Conservation (phyloP, 2,329 filamentous ascomycete species). For the Calonectria fujianensis region DNA sequence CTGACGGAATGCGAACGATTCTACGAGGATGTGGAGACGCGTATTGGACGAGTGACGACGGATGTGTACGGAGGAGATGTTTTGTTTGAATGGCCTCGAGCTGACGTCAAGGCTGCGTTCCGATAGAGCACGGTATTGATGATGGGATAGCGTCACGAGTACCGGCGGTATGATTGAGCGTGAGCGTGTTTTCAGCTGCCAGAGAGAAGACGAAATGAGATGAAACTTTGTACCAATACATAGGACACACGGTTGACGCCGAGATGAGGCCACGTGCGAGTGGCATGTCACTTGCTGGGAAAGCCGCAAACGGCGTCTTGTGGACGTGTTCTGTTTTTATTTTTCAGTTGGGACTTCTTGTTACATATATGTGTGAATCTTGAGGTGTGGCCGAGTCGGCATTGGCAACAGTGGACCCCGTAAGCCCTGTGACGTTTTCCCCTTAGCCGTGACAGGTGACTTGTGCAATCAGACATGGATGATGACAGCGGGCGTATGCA, state of each 20-base stretch:
- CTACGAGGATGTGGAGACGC: slow-evolving; percentile 77
- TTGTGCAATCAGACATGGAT: background rate
- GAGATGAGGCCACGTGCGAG: slow-evolving; percentile 19
- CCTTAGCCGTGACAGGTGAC: background rate
- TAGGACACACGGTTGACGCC: slow-evolving; percentile 21
- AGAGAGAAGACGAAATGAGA: background rate
- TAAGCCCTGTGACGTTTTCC: background rate
- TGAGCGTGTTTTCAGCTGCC: slow-evolving; percentile 17
- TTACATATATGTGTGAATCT: slow-evolving; percentile 4
- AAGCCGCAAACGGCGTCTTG: slow-evolving; percentile 22
- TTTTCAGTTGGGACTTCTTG: background rate
- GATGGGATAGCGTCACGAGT: slow-evolving; percentile 6
- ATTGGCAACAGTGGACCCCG: background rate
- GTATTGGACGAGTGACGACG: slow-evolving; percentile 76
- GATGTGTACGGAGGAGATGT: slow-evolving; percentile 80
- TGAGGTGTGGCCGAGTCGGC: background rate
- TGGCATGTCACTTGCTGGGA: slow-evolving; percentile 22
- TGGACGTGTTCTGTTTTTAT: background rate
- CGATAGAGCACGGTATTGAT: slow-evolving; percentile 46
- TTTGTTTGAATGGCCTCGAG: slow-evolving; percentile 79
- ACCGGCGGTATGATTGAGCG: background rate
- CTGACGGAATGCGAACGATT: slow-evolving; percentile 77
- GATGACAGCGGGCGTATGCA: background rate
- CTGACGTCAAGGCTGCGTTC: slow-evolving; percentile 78
- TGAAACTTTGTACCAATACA: slow-evolving; percentile 35